These are phyloP conservation scores for Chlamydomonas urium DNA, from an alignment of 139 green algal species.

Conservation along the genomic window DNA sequence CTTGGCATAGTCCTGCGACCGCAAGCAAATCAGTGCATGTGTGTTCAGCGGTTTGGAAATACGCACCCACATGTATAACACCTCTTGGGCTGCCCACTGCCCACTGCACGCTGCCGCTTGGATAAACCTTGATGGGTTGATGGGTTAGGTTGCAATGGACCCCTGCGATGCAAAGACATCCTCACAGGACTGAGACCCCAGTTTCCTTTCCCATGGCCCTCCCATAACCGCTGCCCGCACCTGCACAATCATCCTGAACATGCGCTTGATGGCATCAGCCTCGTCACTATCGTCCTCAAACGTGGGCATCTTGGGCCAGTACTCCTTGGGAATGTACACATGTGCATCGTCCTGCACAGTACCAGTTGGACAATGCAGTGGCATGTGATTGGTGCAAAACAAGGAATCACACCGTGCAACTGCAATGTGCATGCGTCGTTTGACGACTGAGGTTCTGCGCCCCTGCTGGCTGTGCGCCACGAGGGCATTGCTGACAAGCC, in stretches of 20 bases:
- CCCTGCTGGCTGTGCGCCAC: too few relatives aligned
- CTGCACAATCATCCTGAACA: conserved; percentile 29
- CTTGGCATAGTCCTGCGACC: conserved; percentile 36
- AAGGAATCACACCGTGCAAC: background rate
- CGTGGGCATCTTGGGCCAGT: conserved; percentile 31
- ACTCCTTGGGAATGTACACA: conserved; percentile 35
- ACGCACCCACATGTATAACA: background rate
- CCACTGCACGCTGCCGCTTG: too few relatives aligned
- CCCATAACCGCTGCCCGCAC: too few relatives aligned
- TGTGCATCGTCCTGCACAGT: conserved; percentile 25
- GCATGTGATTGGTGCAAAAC: background rate
- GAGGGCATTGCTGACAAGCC: too few relatives aligned
- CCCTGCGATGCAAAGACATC: too few relatives aligned
- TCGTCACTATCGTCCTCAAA: conserved; percentile 26
- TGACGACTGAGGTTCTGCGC: too few relatives aligned
- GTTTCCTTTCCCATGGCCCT: too few relatives aligned
- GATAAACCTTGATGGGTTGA: too few relatives aligned
- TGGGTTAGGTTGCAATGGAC: too few relatives aligned
- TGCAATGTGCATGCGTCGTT: background rate
- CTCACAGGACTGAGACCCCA: too few relatives aligned
- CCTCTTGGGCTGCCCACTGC: background rate
- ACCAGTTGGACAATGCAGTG: too few relatives aligned
- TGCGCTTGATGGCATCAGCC: conserved; percentile 41
- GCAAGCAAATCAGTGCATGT: background rate
- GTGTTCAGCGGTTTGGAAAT: background rate